phyloP scores from a whole-genome alignment of 1,284 basidiomycete species.

The Lignosus rhinocerotis region DNA sequence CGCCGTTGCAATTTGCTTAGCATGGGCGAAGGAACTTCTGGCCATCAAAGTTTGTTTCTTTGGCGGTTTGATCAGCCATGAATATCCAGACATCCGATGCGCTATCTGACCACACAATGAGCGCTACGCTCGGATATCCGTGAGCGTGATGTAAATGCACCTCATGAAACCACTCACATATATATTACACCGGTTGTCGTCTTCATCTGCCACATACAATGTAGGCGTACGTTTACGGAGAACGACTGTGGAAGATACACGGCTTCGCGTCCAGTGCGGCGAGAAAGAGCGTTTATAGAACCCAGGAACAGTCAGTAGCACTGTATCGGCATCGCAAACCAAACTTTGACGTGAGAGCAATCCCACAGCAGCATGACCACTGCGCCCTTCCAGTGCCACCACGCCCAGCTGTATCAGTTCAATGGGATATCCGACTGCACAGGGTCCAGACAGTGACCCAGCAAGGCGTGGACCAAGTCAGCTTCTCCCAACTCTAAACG shows the following conservation, averaged over 20 bases:
- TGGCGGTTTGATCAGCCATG: not conserved
- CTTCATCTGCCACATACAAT: not conserved
- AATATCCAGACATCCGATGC: not conserved
- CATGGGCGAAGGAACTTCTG: not conserved
- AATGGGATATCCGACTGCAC: conserved; percentile 14
- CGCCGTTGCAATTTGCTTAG: not conserved
- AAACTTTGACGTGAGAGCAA: conserved; percentile 1
- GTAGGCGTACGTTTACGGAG: not conserved
- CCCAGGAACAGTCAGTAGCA: conserved; percentile 2
- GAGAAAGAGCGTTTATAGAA: not conserved
- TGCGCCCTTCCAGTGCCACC: not conserved
- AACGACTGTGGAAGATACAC: not conserved
- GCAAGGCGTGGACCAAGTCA: not conserved
- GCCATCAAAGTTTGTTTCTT: not conserved
- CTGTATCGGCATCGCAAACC: not conserved
- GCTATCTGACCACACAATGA: not conserved
- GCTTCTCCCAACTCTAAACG: not conserved
- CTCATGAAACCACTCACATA: not conserved
- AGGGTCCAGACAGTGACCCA: not conserved
- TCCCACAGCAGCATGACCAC: conserved; percentile 3
- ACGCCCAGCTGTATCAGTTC: not conserved
- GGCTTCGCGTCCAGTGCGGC: not conserved
- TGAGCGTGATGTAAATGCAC: not conserved
- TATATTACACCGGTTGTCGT: not conserved
- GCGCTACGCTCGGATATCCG: not conserved